Conservation (phyloP, 2,329 filamentous ascomycete genomes). For the Claviceps sp. region DNA sequence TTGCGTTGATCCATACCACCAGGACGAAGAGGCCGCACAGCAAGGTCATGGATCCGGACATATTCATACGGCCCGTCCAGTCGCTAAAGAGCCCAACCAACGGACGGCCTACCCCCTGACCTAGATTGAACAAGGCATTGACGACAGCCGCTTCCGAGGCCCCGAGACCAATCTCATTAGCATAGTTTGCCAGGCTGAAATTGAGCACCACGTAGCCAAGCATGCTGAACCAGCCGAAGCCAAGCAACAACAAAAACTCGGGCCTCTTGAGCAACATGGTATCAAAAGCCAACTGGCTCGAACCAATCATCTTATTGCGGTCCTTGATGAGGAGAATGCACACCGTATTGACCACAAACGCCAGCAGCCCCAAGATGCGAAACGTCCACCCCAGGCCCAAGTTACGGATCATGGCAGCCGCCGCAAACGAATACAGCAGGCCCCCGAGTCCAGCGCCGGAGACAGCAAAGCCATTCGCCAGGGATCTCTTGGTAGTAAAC, state of each 20-base stretch:
- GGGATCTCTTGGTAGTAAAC: slow-evolving; percentile 54
- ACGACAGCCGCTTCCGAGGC: slow-evolving; percentile 56
- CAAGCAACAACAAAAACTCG: slow-evolving; percentile 51
- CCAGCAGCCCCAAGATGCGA: slow-evolving; percentile 48
- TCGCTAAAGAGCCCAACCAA: slow-evolving; percentile 63
- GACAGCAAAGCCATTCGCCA: slow-evolving; percentile 56
- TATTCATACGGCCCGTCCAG: slow-evolving; percentile 56
- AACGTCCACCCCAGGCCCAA: slow-evolving; percentile 56
- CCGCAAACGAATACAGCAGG: slow-evolving; percentile 51
- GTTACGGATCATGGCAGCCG: slow-evolving; percentile 53
- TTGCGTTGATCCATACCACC: slow-evolving; percentile 59
- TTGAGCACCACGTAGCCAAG: slow-evolving; percentile 65
- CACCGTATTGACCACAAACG: slow-evolving; percentile 48
- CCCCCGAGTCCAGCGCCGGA: slow-evolving; percentile 67
- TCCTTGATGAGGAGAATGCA: slow-evolving; percentile 54
- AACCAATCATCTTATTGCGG: slow-evolving; percentile 56
- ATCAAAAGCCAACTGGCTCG: slow-evolving; percentile 55
- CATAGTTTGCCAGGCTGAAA: slow-evolving; percentile 64
- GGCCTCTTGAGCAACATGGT: slow-evolving; percentile 42
- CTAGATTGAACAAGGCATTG: slow-evolving; percentile 59
- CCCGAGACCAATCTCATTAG: slow-evolving; percentile 50
- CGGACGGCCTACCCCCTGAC: slow-evolving; percentile 54
- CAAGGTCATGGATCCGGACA: slow-evolving; percentile 52
- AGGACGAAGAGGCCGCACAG: slow-evolving; percentile 51
- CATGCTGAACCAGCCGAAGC: slow-evolving; percentile 58